Evolutionary conservation across 192 early-diverging fungal species (phyloP).

Genomic region (Glomus cerebriforme): DNA sequence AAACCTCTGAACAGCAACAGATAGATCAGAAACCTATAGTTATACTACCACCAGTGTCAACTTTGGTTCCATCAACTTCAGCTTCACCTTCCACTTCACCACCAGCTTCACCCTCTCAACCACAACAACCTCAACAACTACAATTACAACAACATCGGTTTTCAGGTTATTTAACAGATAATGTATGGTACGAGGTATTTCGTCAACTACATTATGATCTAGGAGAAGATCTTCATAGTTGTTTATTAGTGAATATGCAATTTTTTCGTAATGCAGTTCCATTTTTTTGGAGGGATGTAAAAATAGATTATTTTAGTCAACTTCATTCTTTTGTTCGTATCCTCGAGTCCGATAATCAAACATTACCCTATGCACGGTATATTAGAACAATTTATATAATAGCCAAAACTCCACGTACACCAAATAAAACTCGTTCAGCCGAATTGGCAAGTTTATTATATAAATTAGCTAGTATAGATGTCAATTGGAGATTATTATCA

Average conservation of each 20-base stretch:
- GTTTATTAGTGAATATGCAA: constrained; percentile 3
- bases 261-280: constrained; percentile 1
- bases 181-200: constrained; percentile 1
- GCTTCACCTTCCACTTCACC: neutral
- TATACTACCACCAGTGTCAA: neutral
- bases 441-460: neutral
- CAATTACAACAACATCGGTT: neutral
- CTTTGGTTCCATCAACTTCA: neutral
- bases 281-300: neutral
- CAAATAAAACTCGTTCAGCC: neutral
- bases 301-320: constrained; percentile 1
- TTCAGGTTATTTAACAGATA: constrained; percentile 3
- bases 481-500: neutral
- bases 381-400: neutral
- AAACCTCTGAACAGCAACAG: neutral
- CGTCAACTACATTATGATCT: neutral
- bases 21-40: neutral
- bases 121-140: neutral
- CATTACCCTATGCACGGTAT: neutral
- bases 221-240: constrained; percentile 1
- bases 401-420: neutral
- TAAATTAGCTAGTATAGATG: constrained; percentile 1
- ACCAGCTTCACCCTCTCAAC: neutral
- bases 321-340: neutral
- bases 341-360: neutral